Evolutionary conservation across 1,139 yeast species (phyloP), one percentile per base, ranked within the genome.

Genomic region (Candida tropicalis): DNA sequence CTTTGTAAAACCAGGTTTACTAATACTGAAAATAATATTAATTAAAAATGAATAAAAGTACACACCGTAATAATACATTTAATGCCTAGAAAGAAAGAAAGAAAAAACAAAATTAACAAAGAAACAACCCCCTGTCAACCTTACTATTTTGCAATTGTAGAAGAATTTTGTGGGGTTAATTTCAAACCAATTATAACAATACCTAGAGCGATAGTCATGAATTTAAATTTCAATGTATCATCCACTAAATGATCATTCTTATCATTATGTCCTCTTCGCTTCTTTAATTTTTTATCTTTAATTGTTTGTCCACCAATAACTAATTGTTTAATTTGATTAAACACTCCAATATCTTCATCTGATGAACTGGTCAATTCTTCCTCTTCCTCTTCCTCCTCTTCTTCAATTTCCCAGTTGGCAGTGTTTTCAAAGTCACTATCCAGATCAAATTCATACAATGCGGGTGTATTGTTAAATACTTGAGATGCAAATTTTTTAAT

Each of bases 201-300:
- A 23, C 77, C 78, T 38, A 73, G 57, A 6, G 76, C 75, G 38
- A 73, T 66, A 31, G 75, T 66, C 39, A 73, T 58, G 47, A 73
- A 73, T 55, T 72, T 74, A 51, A 70, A 67, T 56, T 68, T 71
- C 48, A 73, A 60, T 22, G 64, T 60, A 52, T 73, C 78, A 46
- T 73, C 78, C 25, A 67, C 72, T 35, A 67, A 56, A 35, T 58
- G 48, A 50, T 63, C 55, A 52, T 55, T 33, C n/a, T n/a, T n/a
- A n/a, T n/a, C n/a, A 51, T 50, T 35, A 43, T 54, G 46, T 53
- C 50, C 36, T 45, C 52, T 45, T 51, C 55, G 48, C 50, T 48
- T 52, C 42, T 48, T 53, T 47, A 53, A 57, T 29, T 54, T 48
- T 24, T 53, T 53, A 38, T 53, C 54, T 29, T 60, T 51, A 10